These are phyloP conservation scores for Amphibolis antarctica DNA, from an alignment of 106 monocot genomes.

Conservation along the genomic window DNA sequence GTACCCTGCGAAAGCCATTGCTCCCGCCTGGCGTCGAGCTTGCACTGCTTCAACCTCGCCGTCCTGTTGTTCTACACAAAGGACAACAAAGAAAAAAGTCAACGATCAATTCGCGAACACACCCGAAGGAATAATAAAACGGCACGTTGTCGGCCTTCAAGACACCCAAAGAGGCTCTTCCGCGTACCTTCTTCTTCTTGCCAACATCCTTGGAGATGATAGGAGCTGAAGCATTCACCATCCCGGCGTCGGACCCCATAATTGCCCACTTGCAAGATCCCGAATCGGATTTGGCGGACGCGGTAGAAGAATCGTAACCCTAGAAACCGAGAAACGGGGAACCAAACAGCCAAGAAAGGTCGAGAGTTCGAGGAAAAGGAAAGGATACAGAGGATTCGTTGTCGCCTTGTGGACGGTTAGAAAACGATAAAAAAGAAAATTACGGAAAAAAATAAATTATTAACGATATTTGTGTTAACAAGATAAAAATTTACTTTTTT, in stretches of 20 bases:
- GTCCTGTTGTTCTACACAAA: constrained; percentile 9
- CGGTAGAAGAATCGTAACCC: background rate
- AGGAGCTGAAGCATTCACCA: constrained; percentile 6
- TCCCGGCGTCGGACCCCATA: constrained; percentile 19
- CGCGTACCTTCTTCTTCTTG: constrained; percentile 17
- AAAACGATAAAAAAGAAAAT: too few relatives aligned
- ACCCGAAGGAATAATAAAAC: background rate
- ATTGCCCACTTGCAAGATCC: background rate
- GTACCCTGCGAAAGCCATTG: constrained; percentile 21
- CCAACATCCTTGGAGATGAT: constrained; percentile 6
- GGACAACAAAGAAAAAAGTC: background rate
- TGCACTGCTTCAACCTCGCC: constrained; percentile 19
- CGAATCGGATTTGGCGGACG: background rate
- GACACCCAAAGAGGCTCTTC: background rate
- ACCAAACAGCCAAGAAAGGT: background rate
- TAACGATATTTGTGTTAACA: too few relatives aligned
- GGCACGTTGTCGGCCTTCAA: background rate
- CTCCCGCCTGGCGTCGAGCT: constrained; percentile 19
- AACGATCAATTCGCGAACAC: background rate
- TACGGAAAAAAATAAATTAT: too few relatives aligned
- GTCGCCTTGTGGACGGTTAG: background rate
- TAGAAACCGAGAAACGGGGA: background rate
- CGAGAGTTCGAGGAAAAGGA: background rate
- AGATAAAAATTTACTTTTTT: too few relatives aligned
- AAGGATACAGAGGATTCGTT: background rate